These are phyloP conservation scores for Apiospora phragmitis DNA, from an alignment of 2,329 filamentous ascomycete genomes.

Conservation along the genomic window DNA sequence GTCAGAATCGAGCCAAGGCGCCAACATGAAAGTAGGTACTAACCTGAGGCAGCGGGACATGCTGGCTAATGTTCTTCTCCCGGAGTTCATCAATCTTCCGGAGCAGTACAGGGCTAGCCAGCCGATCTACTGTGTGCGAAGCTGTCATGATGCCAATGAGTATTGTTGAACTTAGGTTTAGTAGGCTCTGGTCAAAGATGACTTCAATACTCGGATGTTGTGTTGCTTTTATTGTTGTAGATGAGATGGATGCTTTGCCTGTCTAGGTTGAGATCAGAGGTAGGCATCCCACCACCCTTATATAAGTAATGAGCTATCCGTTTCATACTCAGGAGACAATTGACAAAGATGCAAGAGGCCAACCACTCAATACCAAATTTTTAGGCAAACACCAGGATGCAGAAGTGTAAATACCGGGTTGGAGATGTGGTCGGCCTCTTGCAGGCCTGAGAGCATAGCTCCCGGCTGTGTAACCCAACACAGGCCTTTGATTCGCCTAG, in stretches of 20 bases:
- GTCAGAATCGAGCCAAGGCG: neutral
- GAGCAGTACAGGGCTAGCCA: neutral
- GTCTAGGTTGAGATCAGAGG: neutral
- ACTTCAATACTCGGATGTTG: neutral
- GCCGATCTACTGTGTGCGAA: neutral
- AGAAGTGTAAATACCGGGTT: neutral
- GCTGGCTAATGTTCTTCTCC: neutral
- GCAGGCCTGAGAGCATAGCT: neutral
- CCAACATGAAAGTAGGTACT: neutral
- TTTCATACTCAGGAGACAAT: too few species aligned
- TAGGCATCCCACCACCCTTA: neutral
- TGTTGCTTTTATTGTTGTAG: neutral
- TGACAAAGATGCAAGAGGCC: too few species aligned
- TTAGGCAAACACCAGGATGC: neutral
- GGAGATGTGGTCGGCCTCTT: neutral
- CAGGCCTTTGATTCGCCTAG: neutral
- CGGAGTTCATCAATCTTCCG: conserved; percentile 7
- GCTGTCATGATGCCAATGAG: neutral
- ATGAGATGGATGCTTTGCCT: neutral
- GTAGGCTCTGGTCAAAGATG: neutral
- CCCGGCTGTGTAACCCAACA: neutral
- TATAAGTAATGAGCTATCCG: neutral
- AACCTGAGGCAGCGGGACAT: conserved; percentile 25
- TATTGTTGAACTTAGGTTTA: neutral
- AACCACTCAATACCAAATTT: too few species aligned